These are phyloP conservation scores for Fusarium xylarioides DNA, from an alignment of 2,329 filamentous ascomycete species.

Conservation along the genomic window DNA sequence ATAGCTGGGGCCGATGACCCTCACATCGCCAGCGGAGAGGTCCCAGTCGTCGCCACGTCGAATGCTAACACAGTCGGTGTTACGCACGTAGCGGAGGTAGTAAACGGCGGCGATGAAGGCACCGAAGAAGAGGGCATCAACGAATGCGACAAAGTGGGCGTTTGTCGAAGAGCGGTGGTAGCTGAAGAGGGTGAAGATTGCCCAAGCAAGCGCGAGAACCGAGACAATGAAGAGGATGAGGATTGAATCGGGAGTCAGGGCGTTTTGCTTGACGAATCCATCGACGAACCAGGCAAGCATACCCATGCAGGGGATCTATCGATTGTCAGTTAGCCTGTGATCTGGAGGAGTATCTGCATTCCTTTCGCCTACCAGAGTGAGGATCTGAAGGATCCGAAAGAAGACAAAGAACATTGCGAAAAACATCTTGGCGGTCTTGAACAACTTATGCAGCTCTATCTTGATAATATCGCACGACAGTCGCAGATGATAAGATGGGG, in stretches of 20 bases:
- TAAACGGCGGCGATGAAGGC: slow-evolving; percentile 71
- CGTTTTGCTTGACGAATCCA: slow-evolving; percentile 64
- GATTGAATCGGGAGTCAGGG: slow-evolving; percentile 68
- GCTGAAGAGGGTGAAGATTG: slow-evolving; percentile 71
- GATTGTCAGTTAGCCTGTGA: background rate
- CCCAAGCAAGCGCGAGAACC: slow-evolving; percentile 70
- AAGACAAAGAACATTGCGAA: slow-evolving; percentile 71
- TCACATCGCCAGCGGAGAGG: slow-evolving; percentile 69
- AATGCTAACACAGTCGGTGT: slow-evolving; percentile 74
- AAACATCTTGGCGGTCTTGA: slow-evolving; percentile 59
- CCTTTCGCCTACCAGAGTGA: slow-evolving; percentile 62
- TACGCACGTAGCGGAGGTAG: slow-evolving; percentile 65
- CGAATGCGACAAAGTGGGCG: slow-evolving; percentile 66
- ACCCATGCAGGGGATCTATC: slow-evolving; percentile 70
- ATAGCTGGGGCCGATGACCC: slow-evolving; percentile 61
- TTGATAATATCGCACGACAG: background rate
- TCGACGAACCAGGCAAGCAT: slow-evolving; percentile 75
- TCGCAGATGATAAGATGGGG: background rate
- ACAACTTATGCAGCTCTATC: background rate
- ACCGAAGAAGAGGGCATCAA: slow-evolving; percentile 70
- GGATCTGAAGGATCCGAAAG: slow-evolving; percentile 69
- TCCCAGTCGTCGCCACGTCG: slow-evolving; percentile 59
- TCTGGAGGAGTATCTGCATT: background rate
- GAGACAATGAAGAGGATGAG: slow-evolving; percentile 75
- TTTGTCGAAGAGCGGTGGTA: slow-evolving; percentile 71